Evolutionary conservation across 495 filamentous ascomycete species (phyloP).

Genomic region (Sordaria brevicollis): DNA sequence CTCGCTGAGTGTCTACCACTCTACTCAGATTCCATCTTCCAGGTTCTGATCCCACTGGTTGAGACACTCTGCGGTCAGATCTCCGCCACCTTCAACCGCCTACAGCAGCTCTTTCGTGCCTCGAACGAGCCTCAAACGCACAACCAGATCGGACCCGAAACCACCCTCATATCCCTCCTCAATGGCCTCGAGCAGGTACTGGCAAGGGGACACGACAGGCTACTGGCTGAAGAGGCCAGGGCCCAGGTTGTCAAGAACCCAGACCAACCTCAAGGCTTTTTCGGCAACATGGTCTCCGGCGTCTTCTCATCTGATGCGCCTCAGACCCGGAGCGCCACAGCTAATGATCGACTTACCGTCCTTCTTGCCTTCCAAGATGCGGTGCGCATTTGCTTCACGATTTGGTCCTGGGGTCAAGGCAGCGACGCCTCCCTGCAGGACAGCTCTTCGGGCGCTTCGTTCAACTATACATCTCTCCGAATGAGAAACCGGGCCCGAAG

Average conservation of each 20-base stretch:
- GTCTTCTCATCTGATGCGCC: slow-evolving; percentile 74
- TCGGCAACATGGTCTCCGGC: slow-evolving; percentile 93
- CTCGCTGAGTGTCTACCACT: slow-evolving; percentile 77
- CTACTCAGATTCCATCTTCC: slow-evolving; percentile 74
- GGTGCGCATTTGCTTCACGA: slow-evolving; percentile 77
- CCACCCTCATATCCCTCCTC: slow-evolving; percentile 63
- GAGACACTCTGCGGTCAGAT: slow-evolving; percentile 79
- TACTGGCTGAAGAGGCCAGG: slow-evolving; percentile 66
- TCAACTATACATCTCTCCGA: slow-evolving; percentile 75
- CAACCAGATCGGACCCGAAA: slow-evolving; percentile 43
- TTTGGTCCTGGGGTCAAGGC: slow-evolving; percentile 88
- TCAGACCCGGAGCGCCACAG: slow-evolving; percentile 63
- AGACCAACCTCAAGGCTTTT: slow-evolving; percentile 82
- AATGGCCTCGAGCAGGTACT: slow-evolving; percentile 86
- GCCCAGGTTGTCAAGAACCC: slow-evolving; percentile 59
- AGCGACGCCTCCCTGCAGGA: slow-evolving; percentile 48
- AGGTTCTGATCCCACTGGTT: slow-evolving; percentile 80
- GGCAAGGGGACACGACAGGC: slow-evolving; percentile 74
- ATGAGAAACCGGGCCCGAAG: slow-evolving; percentile 83
- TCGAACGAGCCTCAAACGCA: slow-evolving; percentile 19
- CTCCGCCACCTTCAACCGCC: slow-evolving; percentile 50
- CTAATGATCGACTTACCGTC: slow-evolving; percentile 90
- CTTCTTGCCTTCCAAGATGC: slow-evolving; percentile 95
- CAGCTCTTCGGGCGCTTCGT: slow-evolving; percentile 64
- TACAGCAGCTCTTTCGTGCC: slow-evolving; percentile 47